Conservation (phyloP, 2,329 filamentous ascomycete genomes). For the Helotiales sp. region DNA sequence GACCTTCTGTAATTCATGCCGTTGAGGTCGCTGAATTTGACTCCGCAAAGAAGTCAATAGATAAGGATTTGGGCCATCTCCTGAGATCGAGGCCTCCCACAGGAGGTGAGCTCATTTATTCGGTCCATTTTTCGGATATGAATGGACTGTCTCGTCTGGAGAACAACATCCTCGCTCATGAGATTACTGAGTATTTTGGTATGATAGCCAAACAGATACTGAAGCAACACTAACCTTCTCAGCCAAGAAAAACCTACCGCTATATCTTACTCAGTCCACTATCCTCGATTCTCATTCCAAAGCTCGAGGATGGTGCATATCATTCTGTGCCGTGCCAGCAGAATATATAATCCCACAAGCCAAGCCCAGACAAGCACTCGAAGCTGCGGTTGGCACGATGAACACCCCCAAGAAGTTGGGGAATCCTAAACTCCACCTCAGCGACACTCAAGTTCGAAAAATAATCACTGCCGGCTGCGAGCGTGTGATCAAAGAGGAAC, state of each 20-base stretch:
- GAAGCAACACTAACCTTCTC: neutral
- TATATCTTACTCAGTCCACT: constrained; percentile 26
- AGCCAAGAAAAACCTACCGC: constrained; percentile 21
- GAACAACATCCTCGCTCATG: constrained; percentile 29
- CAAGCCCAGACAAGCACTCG: constrained; percentile 10
- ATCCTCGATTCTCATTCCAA: constrained; percentile 19
- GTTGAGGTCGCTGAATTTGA: constrained; percentile 22
- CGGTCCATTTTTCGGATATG: constrained; percentile 28
- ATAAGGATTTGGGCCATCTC: constrained; percentile 24
- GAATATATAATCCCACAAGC: constrained; percentile 17
- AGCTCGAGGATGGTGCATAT: constrained; percentile 29
- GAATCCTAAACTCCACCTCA: constrained; percentile 15
- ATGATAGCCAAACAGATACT: neutral
- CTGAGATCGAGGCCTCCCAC: constrained; percentile 12
- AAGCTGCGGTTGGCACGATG: neutral
- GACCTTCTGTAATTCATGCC: constrained; percentile 23
- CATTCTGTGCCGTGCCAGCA: constrained; percentile 22
- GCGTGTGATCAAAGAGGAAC: constrained; percentile 42
- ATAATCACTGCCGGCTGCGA: constrained; percentile 25
- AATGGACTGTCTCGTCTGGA: constrained; percentile 31
- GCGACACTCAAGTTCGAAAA: constrained; percentile 19
- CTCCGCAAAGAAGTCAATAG: constrained; percentile 25
- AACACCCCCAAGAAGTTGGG: constrained; percentile 1
- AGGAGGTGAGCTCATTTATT: constrained; percentile 19
- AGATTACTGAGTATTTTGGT: constrained; percentile 28